phyloP scores from a whole-genome alignment of 208 protist species.

The Novymonas esmeraldas region DNA sequence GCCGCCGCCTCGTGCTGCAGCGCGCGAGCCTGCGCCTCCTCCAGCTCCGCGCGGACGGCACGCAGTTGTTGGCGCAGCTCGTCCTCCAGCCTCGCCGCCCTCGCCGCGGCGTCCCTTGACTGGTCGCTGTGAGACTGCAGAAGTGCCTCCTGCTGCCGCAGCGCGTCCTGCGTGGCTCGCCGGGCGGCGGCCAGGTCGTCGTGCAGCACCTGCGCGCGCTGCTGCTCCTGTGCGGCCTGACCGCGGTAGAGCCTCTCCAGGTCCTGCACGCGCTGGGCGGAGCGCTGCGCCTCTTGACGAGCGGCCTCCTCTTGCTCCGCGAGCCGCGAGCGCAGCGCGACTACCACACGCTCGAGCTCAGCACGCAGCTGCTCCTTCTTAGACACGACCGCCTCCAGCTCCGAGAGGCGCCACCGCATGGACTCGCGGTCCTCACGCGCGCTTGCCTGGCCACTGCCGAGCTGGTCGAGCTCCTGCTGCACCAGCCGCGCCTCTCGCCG shows the following conservation, averaged over 20 bases:
- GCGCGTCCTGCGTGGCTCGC: constrained; percentile 16
- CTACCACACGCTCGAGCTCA: constrained; percentile 25
- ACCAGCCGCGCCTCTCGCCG: constrained; percentile 28
- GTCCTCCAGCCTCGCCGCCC: constrained; percentile 18
- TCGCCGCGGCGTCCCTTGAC: constrained; percentile 4
- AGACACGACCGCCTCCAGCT: constrained; percentile 24
- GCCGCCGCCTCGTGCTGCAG: constrained; percentile 32
- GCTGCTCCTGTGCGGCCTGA: constrained; percentile 27
- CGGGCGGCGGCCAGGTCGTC: constrained; percentile 21
- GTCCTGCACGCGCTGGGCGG: constrained; percentile 27
- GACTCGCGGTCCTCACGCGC: constrained; percentile 31
- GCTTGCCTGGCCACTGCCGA: constrained; percentile 27
- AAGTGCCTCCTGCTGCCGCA: constrained; percentile 26
- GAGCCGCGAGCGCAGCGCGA: constrained; percentile 13
- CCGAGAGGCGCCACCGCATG: constrained; percentile 27
- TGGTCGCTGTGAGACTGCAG: constrained; percentile 14
- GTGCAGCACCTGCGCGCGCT: constrained; percentile 16
- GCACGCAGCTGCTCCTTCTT: constrained; percentile 31
- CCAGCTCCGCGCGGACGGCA: constrained; percentile 27
- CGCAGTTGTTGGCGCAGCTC: constrained; percentile 25
- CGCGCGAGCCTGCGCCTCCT: constrained; percentile 20
- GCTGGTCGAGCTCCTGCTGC: constrained; percentile 15
- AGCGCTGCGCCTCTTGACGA: constrained; percentile 22
- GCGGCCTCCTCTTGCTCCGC: constrained; percentile 15
- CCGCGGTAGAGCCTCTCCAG: constrained; percentile 23